Evolutionary conservation across 2,329 filamentous ascomycete species (phyloP), one percentile per base, ranked within the genome.

Genomic region (Arthrinium puccinioides): DNA sequence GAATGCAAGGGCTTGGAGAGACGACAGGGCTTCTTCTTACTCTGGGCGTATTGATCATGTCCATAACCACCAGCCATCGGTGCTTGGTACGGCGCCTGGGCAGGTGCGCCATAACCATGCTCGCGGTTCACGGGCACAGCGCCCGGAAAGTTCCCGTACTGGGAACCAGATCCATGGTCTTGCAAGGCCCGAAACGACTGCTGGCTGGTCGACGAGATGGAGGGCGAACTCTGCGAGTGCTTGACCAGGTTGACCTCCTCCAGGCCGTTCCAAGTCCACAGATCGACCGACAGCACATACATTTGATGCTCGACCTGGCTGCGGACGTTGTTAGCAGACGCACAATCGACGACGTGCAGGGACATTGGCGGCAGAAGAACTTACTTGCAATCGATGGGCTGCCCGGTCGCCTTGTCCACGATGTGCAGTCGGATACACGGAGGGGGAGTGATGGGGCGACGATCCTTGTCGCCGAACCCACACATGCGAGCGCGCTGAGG

Each of bases 401-500:
- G 81, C 16, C 84, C 82, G 0, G 86, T 89, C 13, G 64, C 62
- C 28, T 74, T 67, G 59, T 96, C 87, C 43, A 74, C 79, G 36
- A 97, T 82, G 26, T 92, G 72, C 10, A 97, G 74, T 45, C 84
- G 77, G 36, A 97, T 84, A 60, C 90, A 96, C 4, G 92, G 90
- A 16, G 92, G 92, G 11, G 92, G 90, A 20, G 92, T 97, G 51
- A 98, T 96, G 19, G 92, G 92, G 46, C 92, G 77, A 47, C 92
- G 85, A 61, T 98, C 92, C 85, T 97, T 98, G 68, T 98, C 92
- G 44, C 92, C 92, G 65, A 97, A 98, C 7, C 92, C 92, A 66
- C 92, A 98, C 92, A 97, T 97, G 44, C 92, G 85, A 47, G 92
- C 92, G 52, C 92, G 80, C 52, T 87, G 74, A 35, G 92, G 92